A percentile compares a stretch with the other conserved stretches of the same genome.
These are phyloP conservation scores for Tritrichomonas musculus DNA, from an alignment of 208 protist species.

Conservation along the genomic window DNA sequence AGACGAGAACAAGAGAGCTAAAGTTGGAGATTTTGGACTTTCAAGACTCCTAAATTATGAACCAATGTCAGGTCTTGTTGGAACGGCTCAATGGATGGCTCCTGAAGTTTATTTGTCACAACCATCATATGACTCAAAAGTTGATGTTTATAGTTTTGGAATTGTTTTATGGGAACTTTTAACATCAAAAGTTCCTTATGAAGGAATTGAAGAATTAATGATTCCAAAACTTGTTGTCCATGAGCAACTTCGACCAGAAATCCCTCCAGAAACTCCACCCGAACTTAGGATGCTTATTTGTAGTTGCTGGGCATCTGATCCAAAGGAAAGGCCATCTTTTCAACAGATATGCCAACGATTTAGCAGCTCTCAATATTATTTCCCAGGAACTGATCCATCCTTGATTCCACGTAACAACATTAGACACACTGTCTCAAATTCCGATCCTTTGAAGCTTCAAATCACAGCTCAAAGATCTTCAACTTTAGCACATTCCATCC, in stretches of 20 bases:
- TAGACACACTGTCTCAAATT: too few relatives aligned
- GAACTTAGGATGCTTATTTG: not conserved
- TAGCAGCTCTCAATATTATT: not conserved
- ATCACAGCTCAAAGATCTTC: too few relatives aligned
- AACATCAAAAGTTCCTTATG: constrained; percentile 44
- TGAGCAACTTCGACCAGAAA: not conserved
- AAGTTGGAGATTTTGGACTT: constrained; percentile 33
- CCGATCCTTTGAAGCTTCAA: too few relatives aligned
- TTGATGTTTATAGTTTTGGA: constrained; percentile 54
- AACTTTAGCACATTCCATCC: too few relatives aligned
- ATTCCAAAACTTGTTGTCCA: not conserved
- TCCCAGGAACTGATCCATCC: not conserved
- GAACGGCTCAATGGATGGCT: constrained; percentile 32
- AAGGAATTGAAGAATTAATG: not conserved
- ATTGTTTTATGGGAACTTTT: constrained; percentile 56
- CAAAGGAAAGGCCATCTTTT: not conserved
- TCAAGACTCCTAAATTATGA: not conserved
- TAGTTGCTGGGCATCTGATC: not conserved
- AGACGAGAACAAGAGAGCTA: not conserved
- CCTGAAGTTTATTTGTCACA: not conserved
- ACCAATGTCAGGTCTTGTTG: not conserved
- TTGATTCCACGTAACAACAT: too few relatives aligned
- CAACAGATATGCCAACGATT: not conserved
- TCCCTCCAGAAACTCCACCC: not conserved
- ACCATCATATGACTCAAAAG: constrained; percentile 42